Conservation (phyloP, 2,329 filamentous ascomycete genomes). For the Dactylonectria estremocensis region DNA sequence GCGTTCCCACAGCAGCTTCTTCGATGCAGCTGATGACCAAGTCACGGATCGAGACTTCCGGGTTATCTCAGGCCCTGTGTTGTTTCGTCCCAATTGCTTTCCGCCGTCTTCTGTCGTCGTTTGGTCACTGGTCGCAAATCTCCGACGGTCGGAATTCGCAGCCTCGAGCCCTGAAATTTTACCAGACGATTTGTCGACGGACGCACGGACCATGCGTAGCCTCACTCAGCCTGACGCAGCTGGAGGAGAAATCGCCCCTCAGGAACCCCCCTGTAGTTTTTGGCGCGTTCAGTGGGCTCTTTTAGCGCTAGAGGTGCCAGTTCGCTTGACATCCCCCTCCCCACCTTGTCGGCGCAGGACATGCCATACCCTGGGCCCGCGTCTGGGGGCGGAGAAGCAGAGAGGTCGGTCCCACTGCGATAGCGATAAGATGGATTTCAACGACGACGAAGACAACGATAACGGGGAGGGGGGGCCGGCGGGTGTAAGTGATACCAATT, state of each 20-base stretch:
- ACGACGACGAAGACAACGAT: constrained; percentile 17
- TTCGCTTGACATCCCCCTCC: background rate
- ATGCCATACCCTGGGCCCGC: constrained; percentile 23
- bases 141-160: background rate
- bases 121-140: background rate
- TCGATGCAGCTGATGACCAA: background rate
- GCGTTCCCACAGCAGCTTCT: no score
- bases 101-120: background rate
- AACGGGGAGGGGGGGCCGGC: background rate
- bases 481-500: constrained; percentile 18
- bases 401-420: constrained; percentile 12
- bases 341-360: background rate
- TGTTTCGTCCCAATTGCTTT: background rate
- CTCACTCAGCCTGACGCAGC: background rate
- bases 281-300: background rate
- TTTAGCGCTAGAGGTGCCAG: background rate
- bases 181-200: background rate
- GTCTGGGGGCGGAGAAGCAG: background rate
- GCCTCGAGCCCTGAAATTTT: constrained; percentile 8
- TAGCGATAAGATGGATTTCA: constrained; percentile 39
- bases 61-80: background rate
- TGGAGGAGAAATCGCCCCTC: background rate
- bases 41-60: no score
- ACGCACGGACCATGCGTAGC: constrained; percentile 1
- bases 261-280: background rate